A percentile compares a stretch with the other conserved stretches of the same genome.
phyloP scores from a whole-genome alignment of 2,329 filamentous ascomycete genomes.

The Alternaria conjuncta region DNA sequence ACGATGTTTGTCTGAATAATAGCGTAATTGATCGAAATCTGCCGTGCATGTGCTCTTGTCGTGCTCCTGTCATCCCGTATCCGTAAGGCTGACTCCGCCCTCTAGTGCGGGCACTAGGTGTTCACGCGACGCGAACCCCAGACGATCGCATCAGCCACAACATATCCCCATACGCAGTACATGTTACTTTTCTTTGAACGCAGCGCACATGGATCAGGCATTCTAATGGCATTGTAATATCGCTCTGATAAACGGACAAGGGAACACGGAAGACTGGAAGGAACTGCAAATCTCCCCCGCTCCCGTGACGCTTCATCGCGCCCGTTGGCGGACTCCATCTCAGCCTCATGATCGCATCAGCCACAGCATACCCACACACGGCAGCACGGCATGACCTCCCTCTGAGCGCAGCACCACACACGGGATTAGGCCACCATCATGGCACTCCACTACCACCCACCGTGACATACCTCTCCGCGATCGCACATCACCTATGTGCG shows the following conservation, averaged over 20 bases:
- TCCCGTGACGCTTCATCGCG: neutral
- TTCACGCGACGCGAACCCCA: constrained; percentile 2
- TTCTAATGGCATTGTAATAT: no score
- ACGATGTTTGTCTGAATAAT: neutral
- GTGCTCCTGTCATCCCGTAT: neutral
- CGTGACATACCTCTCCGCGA: neutral
- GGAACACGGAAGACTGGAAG: no score
- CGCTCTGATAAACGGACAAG: no score
- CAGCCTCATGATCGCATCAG: constrained; percentile 16
- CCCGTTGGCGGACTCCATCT: constrained; percentile 1
- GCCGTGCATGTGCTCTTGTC: neutral
- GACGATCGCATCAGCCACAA: neutral
- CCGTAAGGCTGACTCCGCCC: neutral
- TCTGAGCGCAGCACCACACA: neutral
- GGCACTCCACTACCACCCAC: neutral
- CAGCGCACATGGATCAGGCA: no score
- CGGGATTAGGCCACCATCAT: constrained; percentile 8
- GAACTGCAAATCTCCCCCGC: neutral
- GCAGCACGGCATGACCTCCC: neutral
- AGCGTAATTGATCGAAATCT: neutral
- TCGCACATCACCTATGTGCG: neutral
- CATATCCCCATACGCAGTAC: neutral
- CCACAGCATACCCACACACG: constrained; percentile 5
- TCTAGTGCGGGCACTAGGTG: neutral
- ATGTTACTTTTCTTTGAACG: neutral